Evolutionary conservation across 176 grass and related monocot genomes (phyloP).

Genomic region (Poa pratensis): DNA sequence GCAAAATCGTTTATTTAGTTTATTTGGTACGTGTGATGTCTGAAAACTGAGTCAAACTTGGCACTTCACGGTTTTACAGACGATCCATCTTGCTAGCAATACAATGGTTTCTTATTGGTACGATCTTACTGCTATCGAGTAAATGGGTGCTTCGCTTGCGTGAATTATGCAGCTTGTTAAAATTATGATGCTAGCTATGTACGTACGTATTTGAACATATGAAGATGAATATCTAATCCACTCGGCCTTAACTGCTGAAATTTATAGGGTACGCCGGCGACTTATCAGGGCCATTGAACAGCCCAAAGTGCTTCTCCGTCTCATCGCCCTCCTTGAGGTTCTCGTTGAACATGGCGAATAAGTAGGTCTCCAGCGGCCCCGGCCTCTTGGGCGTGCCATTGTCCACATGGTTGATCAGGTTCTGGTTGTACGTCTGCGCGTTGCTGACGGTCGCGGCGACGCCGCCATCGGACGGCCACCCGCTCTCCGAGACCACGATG

Average conservation of each 20-base stretch:
- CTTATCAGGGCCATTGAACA: slow-evolving; percentile 44
- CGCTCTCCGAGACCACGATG: slow-evolving; percentile 87
- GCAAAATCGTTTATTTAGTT: too few species aligned
- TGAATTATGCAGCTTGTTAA: too few species aligned
- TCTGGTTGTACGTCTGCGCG: slow-evolving; percentile 79
- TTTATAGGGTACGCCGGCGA: not conserved
- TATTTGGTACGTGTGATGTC: too few species aligned
- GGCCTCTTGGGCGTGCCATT: slow-evolving; percentile 73
- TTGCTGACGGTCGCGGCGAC: slow-evolving; percentile 61
- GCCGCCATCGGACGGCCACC: slow-evolving; percentile 81
- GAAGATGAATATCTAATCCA: too few species aligned
- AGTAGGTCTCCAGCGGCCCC: slow-evolving; percentile 61
- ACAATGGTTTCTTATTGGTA: too few species aligned
- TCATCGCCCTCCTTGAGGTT: slow-evolving; percentile 78
- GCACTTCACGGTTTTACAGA: too few species aligned
- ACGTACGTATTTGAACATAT: too few species aligned
- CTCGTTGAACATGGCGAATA: slow-evolving; percentile 99
- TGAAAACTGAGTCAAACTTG: too few species aligned
- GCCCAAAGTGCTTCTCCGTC: slow-evolving; percentile 78
- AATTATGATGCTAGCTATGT: too few species aligned
- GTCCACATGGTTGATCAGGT: slow-evolving; percentile 56
- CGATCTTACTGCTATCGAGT: too few species aligned
- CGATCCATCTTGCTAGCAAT: too few species aligned
- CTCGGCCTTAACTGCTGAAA: not conserved
- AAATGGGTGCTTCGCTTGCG: too few species aligned